Base-by-base conservation (phyloP, 192 early-diverging fungal genomes). In the Entomortierella lignicola region DNA sequence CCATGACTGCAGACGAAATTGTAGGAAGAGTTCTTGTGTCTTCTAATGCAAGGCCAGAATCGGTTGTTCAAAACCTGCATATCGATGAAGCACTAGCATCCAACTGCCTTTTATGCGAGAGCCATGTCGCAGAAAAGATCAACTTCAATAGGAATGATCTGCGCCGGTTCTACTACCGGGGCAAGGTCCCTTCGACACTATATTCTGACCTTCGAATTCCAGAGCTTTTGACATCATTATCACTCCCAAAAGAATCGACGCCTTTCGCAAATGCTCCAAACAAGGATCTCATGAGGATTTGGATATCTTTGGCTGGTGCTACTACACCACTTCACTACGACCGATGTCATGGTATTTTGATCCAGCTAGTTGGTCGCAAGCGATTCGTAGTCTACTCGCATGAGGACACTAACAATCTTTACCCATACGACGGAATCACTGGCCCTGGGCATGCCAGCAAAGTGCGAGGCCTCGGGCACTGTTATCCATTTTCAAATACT, bases 321-420 rank as follows among this genome's bases (percentile, higher is more conserved):
- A 75, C 84, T 8, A 88, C 86, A 1, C 86, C 86, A 8, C 52
- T 88, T 17, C 86, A 88, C 44, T 88, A 88, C 55, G 86, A 88
- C 55, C 50, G 80, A 8, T 88, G 86, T 56, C 86, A 88, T 55
- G 86, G 86, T 6, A 61, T 85, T 34, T 51, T 88, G 34, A 61
- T 85, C 15, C 86, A 88, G 30, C 53, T 88, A 8, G 69, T 68
- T 11, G 86, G 86, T 12, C 60, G 66, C 0, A 88, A 88, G 43
- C 60, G 82, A 20, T 88, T 88, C 48, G 70, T 86, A 4, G 63
- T 84, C 20, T 81, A 86, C 50, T 77, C 82, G 29, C 66, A 80
- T 31, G 81, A 82, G 60, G 86, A 88, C 12, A 83, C 83, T 6
- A 50, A 69, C 31, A 60, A 52, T 0, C 30, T 83, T 1, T 88